Percentiles rank a stretch among this genome's conserved stretches.
Conservation (phyloP, 495 filamentous ascomycete genomes). For the Penicillium cosmopolitanum region DNA sequence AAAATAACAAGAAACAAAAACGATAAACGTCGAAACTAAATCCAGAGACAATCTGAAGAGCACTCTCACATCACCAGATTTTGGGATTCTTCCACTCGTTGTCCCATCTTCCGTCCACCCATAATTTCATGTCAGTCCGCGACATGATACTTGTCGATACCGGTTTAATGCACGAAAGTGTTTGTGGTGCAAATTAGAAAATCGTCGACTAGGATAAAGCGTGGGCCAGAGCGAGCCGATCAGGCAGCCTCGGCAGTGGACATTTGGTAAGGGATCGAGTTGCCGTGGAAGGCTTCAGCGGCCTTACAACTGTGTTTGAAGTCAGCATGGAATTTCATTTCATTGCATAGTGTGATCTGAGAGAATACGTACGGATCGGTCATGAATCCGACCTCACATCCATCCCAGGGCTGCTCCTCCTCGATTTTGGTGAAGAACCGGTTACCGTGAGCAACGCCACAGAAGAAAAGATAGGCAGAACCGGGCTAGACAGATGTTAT, state of each 20-base stretch:
- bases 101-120: too few relatives aligned
- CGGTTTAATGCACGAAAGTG: too few relatives aligned
- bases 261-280: conserved; percentile 18
- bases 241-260: background rate
- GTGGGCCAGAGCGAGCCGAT: background rate
- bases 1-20: too few relatives aligned
- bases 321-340: background rate
- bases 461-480: conserved; percentile 45
- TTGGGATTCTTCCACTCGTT: too few relatives aligned
- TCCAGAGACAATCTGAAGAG: too few relatives aligned
- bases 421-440: background rate
- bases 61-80: too few relatives aligned
- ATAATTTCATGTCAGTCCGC: too few relatives aligned
- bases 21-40: too few relatives aligned
- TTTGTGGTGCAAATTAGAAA: background rate
- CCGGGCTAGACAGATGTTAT: conserved; percentile 14
- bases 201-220: background rate
- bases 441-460: conserved; percentile 46
- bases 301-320: conserved; percentile 37
- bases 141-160: too few relatives aligned
- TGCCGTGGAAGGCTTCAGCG: conserved; percentile 37
- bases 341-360: background rate
- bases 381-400: background rate
- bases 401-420: conserved; percentile 23
- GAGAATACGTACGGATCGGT: background rate